Percentiles rank a stretch among this genome's conserved stretches.
Evolutionary conservation across 2,329 filamentous ascomycete genomes (phyloP).

Genomic region (Pseudogymnoascus sp.): DNA sequence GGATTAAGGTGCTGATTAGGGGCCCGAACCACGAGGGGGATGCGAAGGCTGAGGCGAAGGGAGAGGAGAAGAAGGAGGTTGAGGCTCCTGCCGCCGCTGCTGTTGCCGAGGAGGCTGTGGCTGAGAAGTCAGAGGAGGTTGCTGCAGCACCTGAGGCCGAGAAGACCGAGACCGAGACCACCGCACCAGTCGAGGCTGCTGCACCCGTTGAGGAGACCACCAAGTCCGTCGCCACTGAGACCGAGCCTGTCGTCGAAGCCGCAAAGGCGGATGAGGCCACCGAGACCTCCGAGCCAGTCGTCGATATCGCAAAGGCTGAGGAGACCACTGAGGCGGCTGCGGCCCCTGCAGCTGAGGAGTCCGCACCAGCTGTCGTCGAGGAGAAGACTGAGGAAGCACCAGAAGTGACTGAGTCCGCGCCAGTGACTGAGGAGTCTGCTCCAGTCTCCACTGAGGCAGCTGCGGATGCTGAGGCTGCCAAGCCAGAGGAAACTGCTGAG

Average conservation of each 20-base stretch:
- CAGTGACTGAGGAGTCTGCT: not conserved
- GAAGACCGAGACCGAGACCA: not conserved
- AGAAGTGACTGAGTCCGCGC: not conserved
- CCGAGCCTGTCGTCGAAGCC: not conserved
- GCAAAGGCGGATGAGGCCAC: not conserved
- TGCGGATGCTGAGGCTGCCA: not conserved
- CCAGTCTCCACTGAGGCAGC: not conserved
- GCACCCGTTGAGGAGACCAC: not conserved
- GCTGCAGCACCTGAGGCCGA: not conserved
- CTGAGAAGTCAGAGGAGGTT: not conserved
- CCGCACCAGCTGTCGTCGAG: not conserved
- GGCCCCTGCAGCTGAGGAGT: not conserved
- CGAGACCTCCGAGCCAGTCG: not conserved
- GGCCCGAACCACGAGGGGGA: constrained; percentile 52
- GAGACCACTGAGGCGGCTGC: not conserved
- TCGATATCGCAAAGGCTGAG: not conserved
- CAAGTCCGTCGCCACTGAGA: not conserved
- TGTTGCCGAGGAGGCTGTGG: not conserved
- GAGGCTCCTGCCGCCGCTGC: not conserved
- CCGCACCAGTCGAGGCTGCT: not conserved
- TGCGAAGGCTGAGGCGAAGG: not conserved
- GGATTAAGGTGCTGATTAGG: constrained; percentile 61
- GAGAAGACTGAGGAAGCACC: not conserved
- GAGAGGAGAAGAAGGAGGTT: constrained; percentile 1
- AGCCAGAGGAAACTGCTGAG: not conserved